Percentiles rank a stretch among this genome's conserved stretches.
Conservation (phyloP, 495 filamentous ascomycete genomes). For the Sporormia fimetaria region DNA sequence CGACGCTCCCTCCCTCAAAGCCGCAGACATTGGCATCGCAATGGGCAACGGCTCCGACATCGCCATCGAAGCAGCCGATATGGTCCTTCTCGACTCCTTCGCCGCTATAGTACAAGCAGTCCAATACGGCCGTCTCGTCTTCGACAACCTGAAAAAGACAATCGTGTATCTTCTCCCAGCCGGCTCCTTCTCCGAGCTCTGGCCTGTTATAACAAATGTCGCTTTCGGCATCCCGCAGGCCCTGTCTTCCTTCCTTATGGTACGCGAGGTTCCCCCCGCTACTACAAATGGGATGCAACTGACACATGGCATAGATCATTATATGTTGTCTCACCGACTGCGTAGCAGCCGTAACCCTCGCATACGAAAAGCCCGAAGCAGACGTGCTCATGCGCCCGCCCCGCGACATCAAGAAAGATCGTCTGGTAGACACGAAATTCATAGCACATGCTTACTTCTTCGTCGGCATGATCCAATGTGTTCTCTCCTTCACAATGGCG, state of each 20-base stretch:
- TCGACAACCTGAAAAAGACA: slow-evolving; percentile 48
- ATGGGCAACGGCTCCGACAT: slow-evolving; percentile 46
- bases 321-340: slow-evolving; percentile 59
- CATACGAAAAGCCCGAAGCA: slow-evolving; percentile 61
- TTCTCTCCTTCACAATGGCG: slow-evolving; percentile 51
- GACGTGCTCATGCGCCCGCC: slow-evolving; percentile 53
- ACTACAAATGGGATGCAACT: neutral
- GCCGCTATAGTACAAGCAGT: slow-evolving; percentile 56
- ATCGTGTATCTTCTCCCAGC: slow-evolving; percentile 49
- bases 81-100: slow-evolving; percentile 59
- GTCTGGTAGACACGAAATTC: slow-evolving; percentile 54
- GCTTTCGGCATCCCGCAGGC: slow-evolving; percentile 57
- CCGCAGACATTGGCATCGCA: slow-evolving; percentile 44
- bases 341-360: slow-evolving; percentile 51
- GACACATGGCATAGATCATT: slow-evolving; percentile 11
- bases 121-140: slow-evolving; percentile 46
- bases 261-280: neutral
- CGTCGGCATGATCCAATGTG: slow-evolving; percentile 49
- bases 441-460: slow-evolving; percentile 53
- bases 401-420: slow-evolving; percentile 47
- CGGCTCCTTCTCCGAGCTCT: slow-evolving; percentile 57
- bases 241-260: slow-evolving; percentile 56
- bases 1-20: slow-evolving; percentile 47
- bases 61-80: slow-evolving; percentile 59
- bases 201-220: slow-evolving; percentile 56